Conservation (phyloP, 2,329 filamentous ascomycete genomes). For the Didymella keratinophila region DNA sequence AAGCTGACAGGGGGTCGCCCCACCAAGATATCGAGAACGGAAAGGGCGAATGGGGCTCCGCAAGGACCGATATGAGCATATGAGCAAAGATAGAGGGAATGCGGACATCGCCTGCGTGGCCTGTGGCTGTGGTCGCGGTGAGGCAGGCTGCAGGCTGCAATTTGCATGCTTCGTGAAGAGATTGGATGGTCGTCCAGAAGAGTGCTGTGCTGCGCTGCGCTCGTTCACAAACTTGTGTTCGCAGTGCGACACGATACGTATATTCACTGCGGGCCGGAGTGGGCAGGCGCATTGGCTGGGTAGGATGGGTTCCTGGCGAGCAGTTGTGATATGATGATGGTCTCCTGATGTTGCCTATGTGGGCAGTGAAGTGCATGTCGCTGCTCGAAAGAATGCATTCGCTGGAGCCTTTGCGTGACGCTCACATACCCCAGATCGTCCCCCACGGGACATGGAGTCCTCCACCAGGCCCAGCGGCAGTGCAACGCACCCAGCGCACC, state of each 20-base stretch:
- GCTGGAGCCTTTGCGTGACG: constrained; percentile 26
- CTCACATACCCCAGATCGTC: constrained; percentile 33
- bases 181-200: constrained; percentile 1
- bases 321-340: constrained; percentile 30
- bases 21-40: constrained; percentile 26
- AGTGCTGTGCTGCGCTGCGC: constrained; percentile 6
- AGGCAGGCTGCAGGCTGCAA: constrained; percentile 5
- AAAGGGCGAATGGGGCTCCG: constrained; percentile 33
- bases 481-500: constrained; percentile 31
- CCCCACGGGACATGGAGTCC: constrained; percentile 27
- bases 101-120: constrained; percentile 25
- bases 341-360: constrained; percentile 19
- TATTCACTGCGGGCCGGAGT: constrained; percentile 34
- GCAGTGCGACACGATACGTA: constrained; percentile 25
- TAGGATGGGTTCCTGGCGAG: constrained; percentile 21
- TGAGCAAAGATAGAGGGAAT: constrained; percentile 22
- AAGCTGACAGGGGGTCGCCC: constrained; percentile 34
- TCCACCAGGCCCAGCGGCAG: constrained; percentile 27
- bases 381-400: constrained; percentile 16
- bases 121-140: constrained; percentile 1
- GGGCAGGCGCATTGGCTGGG: constrained; percentile 13
- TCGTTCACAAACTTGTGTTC: constrained; percentile 26
- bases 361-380: constrained; percentile 9
- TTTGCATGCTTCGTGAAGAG: constrained; percentile 21
- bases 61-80: constrained; percentile 28